phyloP scores from a whole-genome alignment of 2,329 filamentous ascomycete species.

The Paramyrothecium sp. region DNA sequence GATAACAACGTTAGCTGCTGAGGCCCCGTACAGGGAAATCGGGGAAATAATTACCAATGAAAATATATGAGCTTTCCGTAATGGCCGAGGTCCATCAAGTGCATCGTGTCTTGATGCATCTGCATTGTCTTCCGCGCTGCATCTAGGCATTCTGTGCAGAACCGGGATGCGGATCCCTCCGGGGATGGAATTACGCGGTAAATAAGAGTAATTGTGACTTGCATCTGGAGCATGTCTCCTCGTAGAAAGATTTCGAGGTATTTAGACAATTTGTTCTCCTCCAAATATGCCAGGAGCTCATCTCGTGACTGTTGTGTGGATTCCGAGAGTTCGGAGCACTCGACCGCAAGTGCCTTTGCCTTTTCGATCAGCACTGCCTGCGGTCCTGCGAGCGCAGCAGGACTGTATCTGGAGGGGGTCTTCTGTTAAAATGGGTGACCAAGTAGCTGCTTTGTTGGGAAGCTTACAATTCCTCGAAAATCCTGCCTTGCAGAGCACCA shows the following conservation, averaged over 20 bases:
- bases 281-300: slow-evolving; percentile 33
- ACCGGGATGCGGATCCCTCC: slow-evolving; percentile 38
- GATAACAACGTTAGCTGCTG: not conserved
- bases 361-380: slow-evolving; percentile 37
- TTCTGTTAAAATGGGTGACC: no score
- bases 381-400: slow-evolving; percentile 39
- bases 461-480: slow-evolving; percentile 50
- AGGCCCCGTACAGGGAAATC: not conserved
- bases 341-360: slow-evolving; percentile 35
- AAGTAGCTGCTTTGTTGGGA: no score
- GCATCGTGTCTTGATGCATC: slow-evolving; percentile 43
- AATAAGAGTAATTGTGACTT: slow-evolving; percentile 48
- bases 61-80: slow-evolving; percentile 46
- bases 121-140: slow-evolving; percentile 48
- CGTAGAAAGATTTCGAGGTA: slow-evolving; percentile 43
- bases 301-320: slow-evolving; percentile 32
- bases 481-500: slow-evolving; percentile 54
- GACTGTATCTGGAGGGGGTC: slow-evolving; percentile 43
- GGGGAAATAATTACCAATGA: slow-evolving; percentile 42
- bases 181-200: slow-evolving; percentile 51
- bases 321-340: slow-evolving; percentile 34
- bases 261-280: slow-evolving; percentile 34
- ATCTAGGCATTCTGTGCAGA: slow-evolving; percentile 48
- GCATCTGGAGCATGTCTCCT: slow-evolving; percentile 46
- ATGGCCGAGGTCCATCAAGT: slow-evolving; percentile 35